These are phyloP conservation scores for Tricholoma hemisulphureum DNA, from an alignment of 768 basidiomycete species.

Conservation along the genomic window DNA sequence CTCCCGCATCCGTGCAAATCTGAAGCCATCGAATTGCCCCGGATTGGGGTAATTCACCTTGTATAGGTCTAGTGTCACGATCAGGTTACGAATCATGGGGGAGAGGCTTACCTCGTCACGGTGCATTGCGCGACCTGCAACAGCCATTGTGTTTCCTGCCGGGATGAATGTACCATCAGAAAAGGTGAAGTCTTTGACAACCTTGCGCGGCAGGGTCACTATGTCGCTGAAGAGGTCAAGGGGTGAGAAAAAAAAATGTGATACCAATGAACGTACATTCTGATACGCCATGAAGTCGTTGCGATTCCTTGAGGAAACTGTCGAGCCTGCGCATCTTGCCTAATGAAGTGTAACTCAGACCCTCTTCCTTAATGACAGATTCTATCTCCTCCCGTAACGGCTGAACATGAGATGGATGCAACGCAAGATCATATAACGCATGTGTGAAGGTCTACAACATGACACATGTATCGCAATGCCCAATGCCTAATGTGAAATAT, in stretches of 20 bases:
- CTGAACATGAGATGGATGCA: conserved; percentile 24
- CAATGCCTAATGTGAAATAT: not conserved
- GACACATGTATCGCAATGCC: not conserved
- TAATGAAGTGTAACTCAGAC: not conserved
- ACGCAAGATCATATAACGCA: conserved; percentile 28
- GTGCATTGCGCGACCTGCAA: conserved; percentile 31
- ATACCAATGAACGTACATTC: conserved; percentile 26
- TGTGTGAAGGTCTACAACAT: conserved; percentile 27
- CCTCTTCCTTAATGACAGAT: conserved; percentile 12
- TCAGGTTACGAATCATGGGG: not conserved
- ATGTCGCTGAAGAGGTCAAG: not conserved
- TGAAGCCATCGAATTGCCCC: conserved; percentile 39
- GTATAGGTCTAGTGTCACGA: not conserved
- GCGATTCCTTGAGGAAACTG: conserved; percentile 36
- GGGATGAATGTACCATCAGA: conserved; percentile 44
- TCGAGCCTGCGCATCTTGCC: conserved; percentile 22
- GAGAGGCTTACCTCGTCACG: conserved; percentile 1
- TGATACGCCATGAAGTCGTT: conserved; percentile 27
- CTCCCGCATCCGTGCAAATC: conserved; percentile 30
- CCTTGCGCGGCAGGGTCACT: conserved; percentile 28
- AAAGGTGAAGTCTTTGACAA: conserved; percentile 40
- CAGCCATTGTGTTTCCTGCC: conserved; percentile 33
- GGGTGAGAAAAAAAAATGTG: conserved; percentile 9
- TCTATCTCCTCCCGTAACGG: conserved; percentile 35
- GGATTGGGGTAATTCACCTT: conserved; percentile 18